Conservation (phyloP, 108 stramenopile genomes). For the Nitzschia sp. region DNA sequence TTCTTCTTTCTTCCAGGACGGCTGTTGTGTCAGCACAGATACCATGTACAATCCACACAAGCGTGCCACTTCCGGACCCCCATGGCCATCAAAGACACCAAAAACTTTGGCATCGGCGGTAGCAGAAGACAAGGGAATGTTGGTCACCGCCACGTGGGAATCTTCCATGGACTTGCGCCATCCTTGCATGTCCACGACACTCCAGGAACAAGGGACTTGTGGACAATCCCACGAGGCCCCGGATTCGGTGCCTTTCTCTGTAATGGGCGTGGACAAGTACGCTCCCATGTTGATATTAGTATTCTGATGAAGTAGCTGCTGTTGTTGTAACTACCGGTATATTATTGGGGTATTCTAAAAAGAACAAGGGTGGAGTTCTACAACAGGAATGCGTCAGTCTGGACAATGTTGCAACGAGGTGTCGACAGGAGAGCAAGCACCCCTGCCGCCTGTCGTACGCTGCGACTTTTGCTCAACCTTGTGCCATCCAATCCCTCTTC, state of each 20-base stretch:
- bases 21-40: conserved; percentile 63
- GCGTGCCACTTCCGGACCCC: conserved; percentile 89
- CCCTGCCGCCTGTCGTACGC: too few species aligned
- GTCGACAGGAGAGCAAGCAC: too few species aligned
- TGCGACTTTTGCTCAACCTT: too few species aligned
- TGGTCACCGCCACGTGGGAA: conserved; percentile 86
- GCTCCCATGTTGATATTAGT: conserved; percentile 61
- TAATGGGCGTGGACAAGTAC: conserved; percentile 80
- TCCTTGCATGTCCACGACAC: conserved; percentile 91
- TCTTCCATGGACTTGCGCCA: conserved; percentile 99
- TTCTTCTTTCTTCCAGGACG: conserved; percentile 35
- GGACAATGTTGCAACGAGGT: too few species aligned
- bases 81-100: conserved; percentile 93
- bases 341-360: too few species aligned
- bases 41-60: conserved; percentile 85
- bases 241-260: conserved; percentile 61
- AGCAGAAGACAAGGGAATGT: conserved; percentile 24
- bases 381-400: too few species aligned
- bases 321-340: too few species aligned
- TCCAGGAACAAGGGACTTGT: conserved; percentile 60
- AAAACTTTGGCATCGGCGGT: conserved; percentile 66
- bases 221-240: conserved; percentile 44
- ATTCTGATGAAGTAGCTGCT: too few species aligned
- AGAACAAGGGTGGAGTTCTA: too few species aligned
- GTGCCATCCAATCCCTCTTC: too few species aligned